Conservation (phyloP, 1,284 basidiomycete genomes). For the Malassezia arunalokei region DNA sequence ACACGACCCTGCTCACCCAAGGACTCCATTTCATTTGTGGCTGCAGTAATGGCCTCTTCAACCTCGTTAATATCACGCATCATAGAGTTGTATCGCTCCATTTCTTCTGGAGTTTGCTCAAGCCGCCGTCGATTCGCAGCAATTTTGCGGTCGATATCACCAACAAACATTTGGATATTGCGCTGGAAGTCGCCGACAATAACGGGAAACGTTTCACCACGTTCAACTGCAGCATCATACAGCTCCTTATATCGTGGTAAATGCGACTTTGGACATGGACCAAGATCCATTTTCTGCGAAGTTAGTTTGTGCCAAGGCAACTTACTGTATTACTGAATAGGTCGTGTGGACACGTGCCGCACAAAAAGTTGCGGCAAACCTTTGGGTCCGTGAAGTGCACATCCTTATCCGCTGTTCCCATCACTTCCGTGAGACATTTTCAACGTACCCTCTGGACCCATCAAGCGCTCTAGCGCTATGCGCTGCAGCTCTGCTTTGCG, state of each 20-base stretch:
- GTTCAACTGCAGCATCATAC: conserved; percentile 65
- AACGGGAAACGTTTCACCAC: conserved; percentile 48
- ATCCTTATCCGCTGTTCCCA: conserved; percentile 48
- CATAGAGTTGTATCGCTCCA: conserved; percentile 91
- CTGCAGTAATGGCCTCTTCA: conserved; percentile 92
- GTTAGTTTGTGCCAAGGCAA: conserved; percentile 19
- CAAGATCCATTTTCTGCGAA: conserved; percentile 96
- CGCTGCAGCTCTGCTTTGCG: conserved; percentile 64
- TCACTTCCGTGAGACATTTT: conserved; percentile 19
- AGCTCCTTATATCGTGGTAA: conserved; percentile 86
- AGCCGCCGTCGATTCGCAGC: conserved; percentile 79
- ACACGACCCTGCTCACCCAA: conserved; percentile 96
- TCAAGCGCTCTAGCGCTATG: conserved; percentile 64
- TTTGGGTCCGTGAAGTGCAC: conserved; percentile 91
- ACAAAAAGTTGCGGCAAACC: conserved; percentile 97
- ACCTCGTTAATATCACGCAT: conserved; percentile 99
- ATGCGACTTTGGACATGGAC: conserved; percentile 92
- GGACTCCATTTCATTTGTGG: conserved; percentile 92
- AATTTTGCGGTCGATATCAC: conserved; percentile 95
- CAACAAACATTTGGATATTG: conserved; percentile 87
- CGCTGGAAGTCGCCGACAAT: conserved; percentile 59
- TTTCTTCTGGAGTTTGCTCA: conserved; percentile 99
- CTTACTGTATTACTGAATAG: conserved; percentile 95
- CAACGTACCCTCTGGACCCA: conserved; percentile 37
- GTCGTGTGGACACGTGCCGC: conserved; percentile 92